Conservation (phyloP, 192 early-diverging fungal species). For the Linnemannia exigua region DNA sequence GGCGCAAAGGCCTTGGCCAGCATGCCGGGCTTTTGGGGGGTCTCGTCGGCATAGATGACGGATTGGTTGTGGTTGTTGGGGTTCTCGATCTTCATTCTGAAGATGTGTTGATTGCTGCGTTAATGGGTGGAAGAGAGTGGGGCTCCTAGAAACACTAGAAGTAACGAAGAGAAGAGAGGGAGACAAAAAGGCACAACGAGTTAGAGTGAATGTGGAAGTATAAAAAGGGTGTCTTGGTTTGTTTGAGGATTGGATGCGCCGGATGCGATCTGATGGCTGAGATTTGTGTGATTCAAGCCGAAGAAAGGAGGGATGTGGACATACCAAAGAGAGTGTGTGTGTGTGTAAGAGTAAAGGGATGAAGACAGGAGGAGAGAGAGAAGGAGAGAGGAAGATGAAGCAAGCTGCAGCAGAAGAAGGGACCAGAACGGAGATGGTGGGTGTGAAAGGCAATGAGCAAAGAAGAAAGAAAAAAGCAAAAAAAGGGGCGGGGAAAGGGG, state of each 20-base stretch:
- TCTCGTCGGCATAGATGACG: background rate
- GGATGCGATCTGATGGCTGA: background rate
- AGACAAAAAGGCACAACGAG: background rate
- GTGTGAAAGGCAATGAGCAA: background rate
- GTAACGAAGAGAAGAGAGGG: background rate
- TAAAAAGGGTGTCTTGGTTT: background rate
- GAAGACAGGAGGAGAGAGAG: background rate
- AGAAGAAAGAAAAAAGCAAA: background rate
- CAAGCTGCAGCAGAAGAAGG: background rate
- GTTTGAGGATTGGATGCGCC: background rate
- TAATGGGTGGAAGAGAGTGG: background rate
- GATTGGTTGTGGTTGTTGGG: background rate
- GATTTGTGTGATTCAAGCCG: background rate
- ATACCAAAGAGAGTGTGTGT: background rate
- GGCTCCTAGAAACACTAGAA: background rate
- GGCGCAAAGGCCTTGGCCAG: constrained; percentile 22
- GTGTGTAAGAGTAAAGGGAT: background rate
- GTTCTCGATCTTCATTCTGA: background rate
- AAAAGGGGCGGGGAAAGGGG: background rate
- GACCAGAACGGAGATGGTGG: background rate
- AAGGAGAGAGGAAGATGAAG: background rate
- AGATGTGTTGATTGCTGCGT: background rate
- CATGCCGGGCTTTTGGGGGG: constrained; percentile 5
- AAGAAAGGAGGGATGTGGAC: background rate
- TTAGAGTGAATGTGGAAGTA: background rate